Evolutionary conservation across 345 rosid species (phyloP), one percentile per base, ranked within the genome.

Genomic region (Populus deltoides): DNA sequence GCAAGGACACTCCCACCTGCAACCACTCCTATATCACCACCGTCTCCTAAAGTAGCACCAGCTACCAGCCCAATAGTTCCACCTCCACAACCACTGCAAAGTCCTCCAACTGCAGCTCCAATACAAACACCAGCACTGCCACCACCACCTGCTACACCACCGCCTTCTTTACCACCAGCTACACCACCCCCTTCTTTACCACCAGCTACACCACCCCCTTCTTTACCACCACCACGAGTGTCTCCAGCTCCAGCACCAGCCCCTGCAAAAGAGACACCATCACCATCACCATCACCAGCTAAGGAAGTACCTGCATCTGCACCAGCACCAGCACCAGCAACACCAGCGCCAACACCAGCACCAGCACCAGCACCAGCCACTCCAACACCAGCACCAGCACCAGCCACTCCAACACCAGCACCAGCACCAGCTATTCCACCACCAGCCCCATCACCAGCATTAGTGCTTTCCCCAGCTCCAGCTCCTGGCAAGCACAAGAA

Each of bases 21-120:
- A 70, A 76, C 83, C 36, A 86, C 90, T 81, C 92, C 97, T 31
- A 79, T 41, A 45, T 22, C 88, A 59, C 27, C 94, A 70, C 88
- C 89, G 15, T 74, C 91, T 75, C 98, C 95, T 18, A 88, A 86
- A 82, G 88, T 78, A 70, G 82, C 91, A 82, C 97, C 98, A 59
- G 90, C 86, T 72, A 81, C 79, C 51, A 91, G 86, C 77, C 95
- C 95, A 41, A 51, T 77, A 31, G 87, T 88, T 47, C 90, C 90
- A 53, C 86, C 90, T 36, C 90, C 88, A 72, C 83, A 90, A 9
- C 88, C 97, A 65, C 88, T 86, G 63, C 86, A 75, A 78, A 83
- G 81, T 78, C 88, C 94, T 41, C 93, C 92, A 0, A 76, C 78
- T 53, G 70, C 88, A 76, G 78, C 92, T 71, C 90, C 97, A 82